Conservation (phyloP, 768 basidiomycete genomes). For the Lentinus tigrinus region DNA sequence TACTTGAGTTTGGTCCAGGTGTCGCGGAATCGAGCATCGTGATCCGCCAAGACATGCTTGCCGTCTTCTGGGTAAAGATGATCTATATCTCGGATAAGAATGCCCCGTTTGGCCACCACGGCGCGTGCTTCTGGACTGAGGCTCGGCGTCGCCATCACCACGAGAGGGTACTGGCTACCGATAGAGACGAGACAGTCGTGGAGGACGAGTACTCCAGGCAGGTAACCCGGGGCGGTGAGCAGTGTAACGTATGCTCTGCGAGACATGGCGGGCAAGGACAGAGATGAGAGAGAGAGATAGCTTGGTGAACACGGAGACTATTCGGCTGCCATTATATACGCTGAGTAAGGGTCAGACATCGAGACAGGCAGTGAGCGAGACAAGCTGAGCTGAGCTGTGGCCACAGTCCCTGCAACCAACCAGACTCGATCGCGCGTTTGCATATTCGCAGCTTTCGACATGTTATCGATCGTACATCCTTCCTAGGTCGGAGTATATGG, state of each 20-base stretch:
- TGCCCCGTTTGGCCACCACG: constrained; percentile 51
- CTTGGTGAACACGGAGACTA: not conserved
- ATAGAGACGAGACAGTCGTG: constrained; percentile 45
- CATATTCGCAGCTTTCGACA: too few relatives aligned
- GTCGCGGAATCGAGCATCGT: constrained; percentile 54
- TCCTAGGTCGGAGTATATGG: too few relatives aligned
- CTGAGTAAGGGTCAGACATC: not conserved
- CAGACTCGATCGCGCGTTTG: too few relatives aligned
- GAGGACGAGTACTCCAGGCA: constrained; percentile 57
- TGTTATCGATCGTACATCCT: too few relatives aligned
- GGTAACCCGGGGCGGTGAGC: constrained; percentile 63
- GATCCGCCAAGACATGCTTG: constrained; percentile 29
- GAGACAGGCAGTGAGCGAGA: not conserved
- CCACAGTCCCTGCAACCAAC: too few relatives aligned
- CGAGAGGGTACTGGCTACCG: constrained; percentile 47
- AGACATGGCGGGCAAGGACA: constrained; percentile 12
- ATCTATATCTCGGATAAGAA: constrained; percentile 59
- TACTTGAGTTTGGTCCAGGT: constrained; percentile 66
- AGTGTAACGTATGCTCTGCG: constrained; percentile 71
- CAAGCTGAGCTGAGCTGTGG: too few relatives aligned
- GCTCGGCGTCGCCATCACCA: constrained; percentile 48
- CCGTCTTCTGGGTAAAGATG: constrained; percentile 52
- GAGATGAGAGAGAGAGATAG: not conserved
- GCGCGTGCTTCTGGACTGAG: constrained; percentile 38
- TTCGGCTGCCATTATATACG: not conserved